Base-by-base conservation (phyloP, 768 basidiomycete species). In the Boletus sp. region DNA sequence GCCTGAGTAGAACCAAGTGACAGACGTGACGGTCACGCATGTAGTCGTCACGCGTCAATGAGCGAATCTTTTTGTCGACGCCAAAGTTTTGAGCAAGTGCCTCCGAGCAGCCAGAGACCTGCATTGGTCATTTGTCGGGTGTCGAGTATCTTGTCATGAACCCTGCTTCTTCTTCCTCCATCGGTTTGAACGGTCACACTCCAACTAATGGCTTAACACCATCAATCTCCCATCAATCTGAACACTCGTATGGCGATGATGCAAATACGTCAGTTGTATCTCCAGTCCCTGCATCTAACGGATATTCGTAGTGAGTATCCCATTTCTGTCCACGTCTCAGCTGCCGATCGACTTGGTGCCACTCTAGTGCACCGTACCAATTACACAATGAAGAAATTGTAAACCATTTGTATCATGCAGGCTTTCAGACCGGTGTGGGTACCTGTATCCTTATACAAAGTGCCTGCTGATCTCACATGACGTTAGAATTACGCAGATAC, bases 351-450 rank as follows among this genome's bases (percentile, higher is more conserved):
- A 55, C 63, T 37, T 37, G 36, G 52, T 46, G 37, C 55, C 52
- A 58, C 55, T 56, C 50, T 52, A 76, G 74, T 42, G 67, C 77
- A 60, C 78, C 80, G 36, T 85, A 80, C 71, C 81, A 82, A 68
- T 70, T 77, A 58, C 89, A 92, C 74, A 85, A 91, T 56, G 84
- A 90, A 65, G 83, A 86, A 64, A 88, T 91, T 62, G 81, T 92
- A 62, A 82, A 83, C 69, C 87, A 92, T 71, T 72, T 92, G 62
- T 91, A 89, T 72, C 84, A 87, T 62, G 77, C 87, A 55, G 90
- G 89, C 37, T 92, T 92, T 70, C 86, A 90, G 68, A 85, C 84
- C 52, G 89, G 91, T 67, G 89, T 92, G 76, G 72, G 90, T 81
- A 51, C 46, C 47, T 10, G 28, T 60, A 50, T 51, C 52, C 65